Evolutionary conservation across 2,329 filamentous ascomycete genomes (phyloP).

Genomic region (Penicillium sp.): DNA sequence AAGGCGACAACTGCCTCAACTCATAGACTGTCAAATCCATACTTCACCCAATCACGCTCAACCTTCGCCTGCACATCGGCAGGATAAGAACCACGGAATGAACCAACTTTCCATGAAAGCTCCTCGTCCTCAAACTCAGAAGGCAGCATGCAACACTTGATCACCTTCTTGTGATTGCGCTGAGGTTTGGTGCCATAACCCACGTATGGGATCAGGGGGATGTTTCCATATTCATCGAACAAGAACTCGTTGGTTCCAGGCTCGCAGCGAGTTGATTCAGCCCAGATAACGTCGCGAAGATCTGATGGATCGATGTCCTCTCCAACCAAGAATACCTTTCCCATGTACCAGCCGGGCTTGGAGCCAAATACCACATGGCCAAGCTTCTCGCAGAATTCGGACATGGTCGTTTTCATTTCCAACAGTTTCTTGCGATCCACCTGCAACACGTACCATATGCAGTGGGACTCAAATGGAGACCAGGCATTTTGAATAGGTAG

Average conservation of each 20-base stretch:
- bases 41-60: conserved; percentile 9
- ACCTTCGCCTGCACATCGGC: conserved; percentile 10
- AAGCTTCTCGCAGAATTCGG: conserved; percentile 16
- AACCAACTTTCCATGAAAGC: conserved; percentile 11
- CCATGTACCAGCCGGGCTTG: conserved; percentile 26
- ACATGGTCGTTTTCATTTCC: conserved; percentile 16
- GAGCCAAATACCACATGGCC: conserved; percentile 25
- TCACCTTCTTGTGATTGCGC: conserved; percentile 11
- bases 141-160: conserved; percentile 16
- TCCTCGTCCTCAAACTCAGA: conserved; percentile 12
- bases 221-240: conserved; percentile 17
- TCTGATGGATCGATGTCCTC: conserved; percentile 25
- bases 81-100: conserved; percentile 14
- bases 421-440: conserved; percentile 18
- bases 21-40: conserved; percentile 10
- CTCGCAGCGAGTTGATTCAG: conserved; percentile 24
- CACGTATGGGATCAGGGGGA: conserved; percentile 18
- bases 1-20: not conserved
- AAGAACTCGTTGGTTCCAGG: conserved; percentile 13
- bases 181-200: conserved; percentile 8
- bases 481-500: conserved; percentile 22
- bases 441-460: conserved; percentile 21
- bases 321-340: conserved; percentile 24
- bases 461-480: conserved; percentile 25
- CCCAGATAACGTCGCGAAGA: conserved; percentile 23